Conservation (phyloP, 306 rosid genomes). For the Cicer bijugum region DNA sequence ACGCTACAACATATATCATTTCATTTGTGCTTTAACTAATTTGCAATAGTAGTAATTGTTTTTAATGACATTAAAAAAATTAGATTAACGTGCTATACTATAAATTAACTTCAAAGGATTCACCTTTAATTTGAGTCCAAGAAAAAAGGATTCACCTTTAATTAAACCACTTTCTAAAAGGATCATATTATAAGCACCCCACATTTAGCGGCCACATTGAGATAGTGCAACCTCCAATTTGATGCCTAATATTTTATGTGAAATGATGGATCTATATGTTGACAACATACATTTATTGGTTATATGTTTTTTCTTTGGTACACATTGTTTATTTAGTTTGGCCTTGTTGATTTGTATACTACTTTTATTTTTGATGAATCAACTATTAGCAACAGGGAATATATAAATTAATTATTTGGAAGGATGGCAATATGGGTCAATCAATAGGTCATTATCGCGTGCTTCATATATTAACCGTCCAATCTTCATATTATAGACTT, state of each 20-base stretch:
- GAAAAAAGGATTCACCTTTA: no score
- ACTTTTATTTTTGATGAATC: constrained; percentile 39
- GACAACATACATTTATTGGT: neutral
- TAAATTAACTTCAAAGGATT: no score
- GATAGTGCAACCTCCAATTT: neutral
- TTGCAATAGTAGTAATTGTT: no score
- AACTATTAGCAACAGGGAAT: constrained; percentile 48
- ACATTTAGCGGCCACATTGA: no score
- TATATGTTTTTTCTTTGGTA: neutral
- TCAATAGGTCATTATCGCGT: constrained; percentile 51
- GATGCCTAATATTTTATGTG: neutral
- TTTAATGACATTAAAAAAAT: no score
- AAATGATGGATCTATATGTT: neutral
- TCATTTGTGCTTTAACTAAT: no score
- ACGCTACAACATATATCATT: no score
- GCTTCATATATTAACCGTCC: constrained; percentile 39
- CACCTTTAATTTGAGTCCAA: no score
- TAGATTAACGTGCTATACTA: no score
- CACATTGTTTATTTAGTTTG: neutral
- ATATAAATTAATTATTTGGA: constrained; percentile 25
- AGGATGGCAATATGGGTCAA: constrained; percentile 29
- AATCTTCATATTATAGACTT: constrained; percentile 26
- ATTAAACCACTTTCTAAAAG: no score
- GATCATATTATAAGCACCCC: no score
- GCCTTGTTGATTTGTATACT: constrained; percentile 30